Evolutionary conservation across 495 filamentous ascomycete species (phyloP), one percentile per base, ranked within the genome.

Genomic region (Podospora tetraspora): DNA sequence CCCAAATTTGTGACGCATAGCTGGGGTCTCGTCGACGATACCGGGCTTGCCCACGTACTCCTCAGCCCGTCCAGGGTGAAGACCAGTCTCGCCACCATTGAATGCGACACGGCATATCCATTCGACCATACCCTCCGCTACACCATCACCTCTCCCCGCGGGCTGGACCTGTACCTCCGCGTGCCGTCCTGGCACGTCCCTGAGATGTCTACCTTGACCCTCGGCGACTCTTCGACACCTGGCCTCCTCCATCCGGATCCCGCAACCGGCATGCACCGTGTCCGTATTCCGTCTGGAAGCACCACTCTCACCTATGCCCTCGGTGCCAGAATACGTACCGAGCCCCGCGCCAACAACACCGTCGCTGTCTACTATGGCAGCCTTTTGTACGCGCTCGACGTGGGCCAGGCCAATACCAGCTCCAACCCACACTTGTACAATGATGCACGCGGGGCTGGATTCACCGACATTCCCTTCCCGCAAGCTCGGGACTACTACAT

Each of bases 341-440:
- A 78, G 43, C 59, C 68, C 3, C 79, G 85, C 43, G 81, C 81
- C 24, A 88, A 88, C 72, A 75, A 81, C 67, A 86, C 86, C 0
- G 77, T 87, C 3, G 77, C 87, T 2, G 72, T 88, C 60, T 83
- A 86, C 74, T 75, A 82, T 66, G 86, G 87, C 29, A 74, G 84
- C 2, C 75, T 89, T 1, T 74, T 88, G 6, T 89, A 87, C 73
- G 83, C 85, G 1, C 79, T 88, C 12, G 78, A 83, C 57, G 73
- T 86, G 52, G 74, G 73, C 25, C 60, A 62, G 43, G 68, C 57
- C 60, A 65, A 73, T 66, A 66, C 66, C 9, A 66, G 56, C n/a
- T 67, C 68, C 27, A 21, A 67, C 10, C 67, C 72, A 11, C 75
- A 75, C 60, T 19, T 58, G 2, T 71, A 66, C 16, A 69, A 70